phyloP scores from a whole-genome alignment of 768 basidiomycete genomes.

The Collybiopsis luxurians region DNA sequence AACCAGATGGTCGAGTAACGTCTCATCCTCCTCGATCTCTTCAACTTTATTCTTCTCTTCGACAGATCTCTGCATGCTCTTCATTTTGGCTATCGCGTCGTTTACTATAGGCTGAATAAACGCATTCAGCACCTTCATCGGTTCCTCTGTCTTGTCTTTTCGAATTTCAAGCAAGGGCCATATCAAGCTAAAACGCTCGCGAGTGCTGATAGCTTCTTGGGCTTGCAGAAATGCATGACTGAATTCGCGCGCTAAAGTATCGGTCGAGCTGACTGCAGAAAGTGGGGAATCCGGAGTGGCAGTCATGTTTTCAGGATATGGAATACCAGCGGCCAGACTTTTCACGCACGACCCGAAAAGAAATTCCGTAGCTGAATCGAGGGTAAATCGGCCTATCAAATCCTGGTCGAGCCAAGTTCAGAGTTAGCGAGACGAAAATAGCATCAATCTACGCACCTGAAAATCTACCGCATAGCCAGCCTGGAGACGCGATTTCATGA shows the following conservation, averaged over 20 bases:
- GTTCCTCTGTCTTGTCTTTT: slow-evolving; percentile 40
- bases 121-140: slow-evolving; percentile 52
- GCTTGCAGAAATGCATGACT: slow-evolving; percentile 47
- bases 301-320: slow-evolving; percentile 45
- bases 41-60: slow-evolving; percentile 24
- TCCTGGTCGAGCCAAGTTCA: slow-evolving; percentile 31
- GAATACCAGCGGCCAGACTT: slow-evolving; percentile 47
- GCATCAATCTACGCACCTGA: slow-evolving; percentile 33
- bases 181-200: slow-evolving; percentile 42
- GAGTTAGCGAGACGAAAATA: not conserved
- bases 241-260: slow-evolving; percentile 36
- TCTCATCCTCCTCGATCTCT: slow-evolving; percentile 39
- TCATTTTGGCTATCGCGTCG: slow-evolving; percentile 45
- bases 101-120: slow-evolving; percentile 53
- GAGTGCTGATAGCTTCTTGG: slow-evolving; percentile 38
- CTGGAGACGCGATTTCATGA: slow-evolving; percentile 45
- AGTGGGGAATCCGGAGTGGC: slow-evolving; percentile 12
- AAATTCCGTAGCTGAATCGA: slow-evolving; percentile 67
- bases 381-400: slow-evolving; percentile 58
- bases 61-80: slow-evolving; percentile 15
- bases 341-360: slow-evolving; percentile 60
- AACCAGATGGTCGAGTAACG: slow-evolving; percentile 57
- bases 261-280: slow-evolving; percentile 11
- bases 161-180: slow-evolving; percentile 56
- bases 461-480: slow-evolving; percentile 57